Percentiles rank a stretch among this genome's conserved stretches.
These are phyloP conservation scores for Tuber umbilicatum DNA, from an alignment of 495 filamentous ascomycete species.

Conservation along the genomic window DNA sequence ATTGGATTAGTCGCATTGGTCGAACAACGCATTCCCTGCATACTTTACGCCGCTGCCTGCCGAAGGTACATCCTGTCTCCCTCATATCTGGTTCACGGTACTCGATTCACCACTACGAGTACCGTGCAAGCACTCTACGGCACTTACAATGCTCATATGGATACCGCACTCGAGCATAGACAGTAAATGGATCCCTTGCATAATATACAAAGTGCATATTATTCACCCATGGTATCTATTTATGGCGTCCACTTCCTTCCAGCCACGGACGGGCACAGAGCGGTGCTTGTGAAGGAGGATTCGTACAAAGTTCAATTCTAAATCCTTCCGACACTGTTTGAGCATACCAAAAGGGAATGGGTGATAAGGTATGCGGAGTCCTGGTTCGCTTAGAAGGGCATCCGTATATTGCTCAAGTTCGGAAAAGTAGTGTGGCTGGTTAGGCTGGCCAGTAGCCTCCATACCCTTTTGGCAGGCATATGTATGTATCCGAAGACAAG, in stretches of 20 bases:
- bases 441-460: background rate
- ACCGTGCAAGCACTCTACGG: background rate
- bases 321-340: background rate
- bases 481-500: background rate
- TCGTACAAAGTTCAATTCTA: constrained; percentile 2
- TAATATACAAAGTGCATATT: background rate
- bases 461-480: background rate
- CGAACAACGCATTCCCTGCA: constrained; percentile 3
- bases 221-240: background rate
- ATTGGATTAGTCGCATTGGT: background rate
- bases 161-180: background rate
- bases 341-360: background rate
- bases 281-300: background rate
- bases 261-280: background rate
- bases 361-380: background rate
- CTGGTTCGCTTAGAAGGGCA: background rate
- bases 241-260: background rate
- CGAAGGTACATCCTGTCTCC: background rate
- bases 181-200: background rate
- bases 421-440: background rate
- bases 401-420: background rate
- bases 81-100: background rate
- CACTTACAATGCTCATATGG: background rate
- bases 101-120: background rate
- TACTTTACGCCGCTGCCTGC: background rate